phyloP scores from a whole-genome alignment of 2,329 filamentous ascomycete species.

The Ophiostoma perfectum region DNA sequence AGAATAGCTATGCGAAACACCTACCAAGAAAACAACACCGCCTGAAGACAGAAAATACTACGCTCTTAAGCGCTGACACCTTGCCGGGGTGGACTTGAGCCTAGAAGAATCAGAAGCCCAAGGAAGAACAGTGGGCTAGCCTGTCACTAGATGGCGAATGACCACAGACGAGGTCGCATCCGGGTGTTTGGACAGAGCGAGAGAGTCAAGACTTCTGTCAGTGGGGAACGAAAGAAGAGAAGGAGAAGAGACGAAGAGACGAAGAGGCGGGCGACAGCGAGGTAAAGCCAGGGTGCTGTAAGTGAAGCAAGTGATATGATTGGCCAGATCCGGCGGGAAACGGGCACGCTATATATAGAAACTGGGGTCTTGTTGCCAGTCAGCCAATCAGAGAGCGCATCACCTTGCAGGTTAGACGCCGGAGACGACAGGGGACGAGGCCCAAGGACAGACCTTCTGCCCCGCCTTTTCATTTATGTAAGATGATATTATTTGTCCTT shows the following conservation, averaged over 20 bases:
- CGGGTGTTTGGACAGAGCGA: neutral
- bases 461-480: neutral
- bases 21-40: too few species aligned
- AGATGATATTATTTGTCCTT: neutral
- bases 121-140: neutral
- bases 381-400: constrained; percentile 24
- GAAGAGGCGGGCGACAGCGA: neutral
- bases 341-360: constrained; percentile 23
- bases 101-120: neutral
- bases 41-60: neutral
- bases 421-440: constrained; percentile 10
- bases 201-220: neutral
- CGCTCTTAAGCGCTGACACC: constrained; percentile 1
- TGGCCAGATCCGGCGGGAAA: neutral
- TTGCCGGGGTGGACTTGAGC: neutral
- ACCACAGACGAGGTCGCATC: neutral
- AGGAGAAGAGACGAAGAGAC: neutral
- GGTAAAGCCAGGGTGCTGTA: neutral
- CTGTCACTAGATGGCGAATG: neutral
- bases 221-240: neutral
- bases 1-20: too few species aligned
- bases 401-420: constrained; percentile 25
- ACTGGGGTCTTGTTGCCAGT: neutral
- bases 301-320: neutral
- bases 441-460: neutral